Evolutionary conservation across 139 green algal genomes (phyloP).

Genomic region (Diplosphaera chodatii): DNA sequence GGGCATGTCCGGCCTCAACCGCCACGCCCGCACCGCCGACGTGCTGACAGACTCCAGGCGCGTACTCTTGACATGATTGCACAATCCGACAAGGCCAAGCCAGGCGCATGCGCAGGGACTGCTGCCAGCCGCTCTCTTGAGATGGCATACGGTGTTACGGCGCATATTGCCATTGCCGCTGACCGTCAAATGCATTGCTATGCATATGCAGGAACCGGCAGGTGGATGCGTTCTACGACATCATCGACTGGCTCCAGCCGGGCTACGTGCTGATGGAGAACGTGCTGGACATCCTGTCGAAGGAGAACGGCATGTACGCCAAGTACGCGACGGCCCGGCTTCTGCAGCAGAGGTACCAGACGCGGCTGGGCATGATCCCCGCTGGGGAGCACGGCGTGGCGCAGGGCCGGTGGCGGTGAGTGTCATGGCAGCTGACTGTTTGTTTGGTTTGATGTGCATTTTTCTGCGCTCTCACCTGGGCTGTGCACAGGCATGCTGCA

Average conservation of each 20-base stretch:
- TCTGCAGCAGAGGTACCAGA: slow-evolving; percentile 48
- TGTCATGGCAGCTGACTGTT: too few relatives aligned
- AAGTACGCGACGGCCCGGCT: slow-evolving; percentile 49
- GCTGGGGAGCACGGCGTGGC: slow-evolving; percentile 50
- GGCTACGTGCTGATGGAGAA: slow-evolving; percentile 70
- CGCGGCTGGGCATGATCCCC: slow-evolving; percentile 40
- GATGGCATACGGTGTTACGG: too few relatives aligned
- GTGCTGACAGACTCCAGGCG: slow-evolving; percentile 44
- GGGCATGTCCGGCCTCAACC: slow-evolving; percentile 69
- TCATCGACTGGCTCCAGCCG: slow-evolving; percentile 50
- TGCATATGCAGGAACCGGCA: slow-evolving; percentile 52
- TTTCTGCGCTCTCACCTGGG: too few relatives aligned
- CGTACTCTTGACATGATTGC: background rate
- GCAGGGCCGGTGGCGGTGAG: slow-evolving; percentile 37
- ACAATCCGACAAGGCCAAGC: too few relatives aligned
- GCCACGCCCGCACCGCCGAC: slow-evolving; percentile 32
- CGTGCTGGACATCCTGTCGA: slow-evolving; percentile 61
- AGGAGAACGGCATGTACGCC: slow-evolving; percentile 53
- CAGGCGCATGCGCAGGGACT: background rate
- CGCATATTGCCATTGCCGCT: too few relatives aligned
- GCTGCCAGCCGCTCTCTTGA: background rate
- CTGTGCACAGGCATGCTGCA: too few relatives aligned
- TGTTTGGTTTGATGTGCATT: too few relatives aligned
- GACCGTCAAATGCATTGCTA: too few relatives aligned
- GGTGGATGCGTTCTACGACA: slow-evolving; percentile 42